A percentile compares a stretch with the other conserved stretches of the same genome.
phyloP scores from a whole-genome alignment of 495 filamentous ascomycete genomes.

The Copromyces sp. region DNA sequence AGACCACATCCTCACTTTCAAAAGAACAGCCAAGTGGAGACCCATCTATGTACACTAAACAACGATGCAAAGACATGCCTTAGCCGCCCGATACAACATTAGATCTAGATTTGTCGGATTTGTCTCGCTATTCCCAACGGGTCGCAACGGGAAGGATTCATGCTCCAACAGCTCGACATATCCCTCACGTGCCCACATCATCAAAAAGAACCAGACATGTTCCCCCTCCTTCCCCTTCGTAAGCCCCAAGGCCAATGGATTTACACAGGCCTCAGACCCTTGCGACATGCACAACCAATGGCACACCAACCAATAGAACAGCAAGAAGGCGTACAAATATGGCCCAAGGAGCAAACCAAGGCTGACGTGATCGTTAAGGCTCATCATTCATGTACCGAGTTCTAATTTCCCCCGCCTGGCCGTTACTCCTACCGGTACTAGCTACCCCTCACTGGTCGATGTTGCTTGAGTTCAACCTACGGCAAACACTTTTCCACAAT shows the following conservation, averaged over 20 bases:
- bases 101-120: neutral
- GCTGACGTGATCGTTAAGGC: neutral
- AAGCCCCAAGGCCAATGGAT: neutral
- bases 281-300: slow-evolving; percentile 13
- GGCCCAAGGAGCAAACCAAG: slow-evolving; percentile 15
- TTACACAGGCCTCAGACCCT: slow-evolving; percentile 4
- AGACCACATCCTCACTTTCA: neutral
- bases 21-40: neutral
- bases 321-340: slow-evolving; percentile 1
- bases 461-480: neutral
- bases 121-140: neutral
- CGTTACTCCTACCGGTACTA: neutral
- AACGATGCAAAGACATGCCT: neutral
- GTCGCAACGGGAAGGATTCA: neutral
- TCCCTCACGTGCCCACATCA: neutral
- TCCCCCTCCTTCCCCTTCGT: neutral
- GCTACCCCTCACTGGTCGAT: neutral
- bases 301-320: slow-evolving; percentile 18
- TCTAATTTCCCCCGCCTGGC: neutral
- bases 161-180: neutral
- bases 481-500: neutral
- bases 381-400: neutral
- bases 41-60: neutral
- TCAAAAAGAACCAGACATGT: neutral
- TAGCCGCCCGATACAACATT: neutral